These are phyloP conservation scores for Xanthoconium stramineum DNA, from an alignment of 768 basidiomycete genomes.

Conservation along the genomic window DNA sequence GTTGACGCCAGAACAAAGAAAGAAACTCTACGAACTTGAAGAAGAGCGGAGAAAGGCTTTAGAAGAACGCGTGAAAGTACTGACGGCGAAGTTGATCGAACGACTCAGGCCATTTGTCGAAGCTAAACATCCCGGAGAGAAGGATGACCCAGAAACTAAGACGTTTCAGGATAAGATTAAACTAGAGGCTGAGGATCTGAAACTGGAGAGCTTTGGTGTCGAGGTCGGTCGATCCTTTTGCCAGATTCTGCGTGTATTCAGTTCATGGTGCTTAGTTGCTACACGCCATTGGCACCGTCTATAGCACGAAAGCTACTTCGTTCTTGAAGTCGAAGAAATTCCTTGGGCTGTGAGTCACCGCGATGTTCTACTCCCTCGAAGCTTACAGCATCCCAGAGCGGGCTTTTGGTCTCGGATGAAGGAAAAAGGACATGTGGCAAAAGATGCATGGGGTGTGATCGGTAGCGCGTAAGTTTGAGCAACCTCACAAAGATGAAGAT, in stretches of 20 bases:
- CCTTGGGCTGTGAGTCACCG: conserved; percentile 71
- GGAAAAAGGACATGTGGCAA: conserved; percentile 89
- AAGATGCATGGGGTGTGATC: conserved; percentile 96
- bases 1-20: conserved; percentile 78
- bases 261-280: conserved; percentile 50
- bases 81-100: conserved; percentile 80
- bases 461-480: conserved; percentile 76
- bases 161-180: conserved; percentile 74
- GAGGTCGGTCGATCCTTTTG: conserved; percentile 53
- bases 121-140: conserved; percentile 76
- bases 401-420: conserved; percentile 94
- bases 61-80: conserved; percentile 68
- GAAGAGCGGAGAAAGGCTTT: conserved; percentile 75
- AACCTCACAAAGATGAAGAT: conserved; percentile 44
- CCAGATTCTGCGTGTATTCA: not conserved
- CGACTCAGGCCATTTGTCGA: conserved; percentile 88
- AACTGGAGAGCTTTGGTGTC: conserved; percentile 95
- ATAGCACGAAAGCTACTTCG: conserved; percentile 89
- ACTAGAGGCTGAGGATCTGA: conserved; percentile 90
- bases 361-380: not conserved
- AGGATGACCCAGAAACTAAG: conserved; percentile 78
- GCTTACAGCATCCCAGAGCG: conserved; percentile 43
- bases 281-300: conserved; percentile 88
- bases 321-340: conserved; percentile 91
- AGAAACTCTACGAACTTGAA: conserved; percentile 80